phyloP scores from a whole-genome alignment of 1,284 basidiomycete species.

The Coriolopsis trogii region DNA sequence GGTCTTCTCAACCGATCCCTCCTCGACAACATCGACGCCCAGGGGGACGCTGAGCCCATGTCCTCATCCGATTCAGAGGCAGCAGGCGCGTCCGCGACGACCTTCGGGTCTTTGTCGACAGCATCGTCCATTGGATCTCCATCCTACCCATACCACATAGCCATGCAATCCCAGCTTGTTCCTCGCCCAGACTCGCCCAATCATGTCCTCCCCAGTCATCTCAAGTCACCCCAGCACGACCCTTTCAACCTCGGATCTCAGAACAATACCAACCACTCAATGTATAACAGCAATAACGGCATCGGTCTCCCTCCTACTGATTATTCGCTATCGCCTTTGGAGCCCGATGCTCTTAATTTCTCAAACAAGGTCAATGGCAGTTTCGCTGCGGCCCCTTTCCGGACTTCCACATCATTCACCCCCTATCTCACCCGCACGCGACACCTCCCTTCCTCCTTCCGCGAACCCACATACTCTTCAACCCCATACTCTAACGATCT shows the following conservation, averaged over 20 bases:
- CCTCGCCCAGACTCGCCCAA: conserved; percentile 54
- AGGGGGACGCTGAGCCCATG: conserved; percentile 75
- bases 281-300: conserved; percentile 52
- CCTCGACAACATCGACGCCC: conserved; percentile 76
- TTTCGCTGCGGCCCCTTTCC: conserved; percentile 37
- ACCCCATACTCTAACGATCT: conserved; percentile 33
- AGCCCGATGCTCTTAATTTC: conserved; percentile 42
- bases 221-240: conserved; percentile 41
- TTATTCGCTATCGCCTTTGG: conserved; percentile 37
- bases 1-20: conserved; percentile 82
- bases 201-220: conserved; percentile 36
- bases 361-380: conserved; percentile 43
- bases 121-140: conserved; percentile 56
- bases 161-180: conserved; percentile 47
- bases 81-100: conserved; percentile 42
- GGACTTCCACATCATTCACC: conserved; percentile 39
- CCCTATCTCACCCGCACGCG: conserved; percentile 38
- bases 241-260: conserved; percentile 30
- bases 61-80: conserved; percentile 57
- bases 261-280: conserved; percentile 37
- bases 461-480: conserved; percentile 36
- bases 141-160: conserved; percentile 53
- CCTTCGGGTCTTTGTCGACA: conserved; percentile 49
- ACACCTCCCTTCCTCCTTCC: conserved; percentile 35
- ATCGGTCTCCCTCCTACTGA: conserved; percentile 41